Evolutionary conservation across 805 yeast species (phyloP).

Genomic region (Crinitomyces ghanaensis): DNA sequence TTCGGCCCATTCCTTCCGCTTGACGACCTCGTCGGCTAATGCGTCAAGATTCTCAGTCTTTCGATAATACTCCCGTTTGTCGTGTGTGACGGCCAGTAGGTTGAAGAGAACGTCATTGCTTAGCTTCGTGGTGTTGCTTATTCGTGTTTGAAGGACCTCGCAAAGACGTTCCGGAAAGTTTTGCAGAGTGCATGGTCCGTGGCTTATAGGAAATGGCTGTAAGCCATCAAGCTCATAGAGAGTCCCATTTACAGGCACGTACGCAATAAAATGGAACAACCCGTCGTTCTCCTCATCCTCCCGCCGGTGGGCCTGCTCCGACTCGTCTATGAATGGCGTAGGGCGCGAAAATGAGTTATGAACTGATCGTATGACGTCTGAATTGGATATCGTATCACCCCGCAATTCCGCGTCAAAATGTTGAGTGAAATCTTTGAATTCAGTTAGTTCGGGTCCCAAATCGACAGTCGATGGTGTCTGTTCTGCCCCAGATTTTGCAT

Average conservation of each 20-base stretch:
- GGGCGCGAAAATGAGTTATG: conserved; percentile 57
- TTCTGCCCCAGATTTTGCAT: conserved; percentile 29
- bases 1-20: conserved; percentile 40
- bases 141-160: conserved; percentile 35
- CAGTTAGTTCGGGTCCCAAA: conserved; percentile 38
- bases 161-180: conserved; percentile 36
- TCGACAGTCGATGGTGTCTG: too few species aligned
- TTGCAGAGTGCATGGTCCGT: conserved; percentile 32
- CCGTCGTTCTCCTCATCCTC: conserved; percentile 37
- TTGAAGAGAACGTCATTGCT: conserved; percentile 49
- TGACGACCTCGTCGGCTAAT: conserved; percentile 31
- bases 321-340: conserved; percentile 37
- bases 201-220: conserved; percentile 42
- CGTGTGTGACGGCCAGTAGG: conserved; percentile 41
- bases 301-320: conserved; percentile 13
- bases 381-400: conserved; percentile 52
- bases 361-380: conserved; percentile 41
- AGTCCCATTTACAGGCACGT: conserved; percentile 32
- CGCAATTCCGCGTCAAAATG: conserved; percentile 45
- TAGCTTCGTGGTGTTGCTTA: conserved; percentile 33
- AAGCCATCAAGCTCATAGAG: conserved; percentile 57
- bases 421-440: conserved; percentile 38
- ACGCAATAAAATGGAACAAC: conserved; percentile 51
- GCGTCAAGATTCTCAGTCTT: conserved; percentile 32
- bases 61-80: conserved; percentile 32